Base-by-base conservation (phyloP, 352 stramenopile genomes). In the Peronospora belbahrii region DNA sequence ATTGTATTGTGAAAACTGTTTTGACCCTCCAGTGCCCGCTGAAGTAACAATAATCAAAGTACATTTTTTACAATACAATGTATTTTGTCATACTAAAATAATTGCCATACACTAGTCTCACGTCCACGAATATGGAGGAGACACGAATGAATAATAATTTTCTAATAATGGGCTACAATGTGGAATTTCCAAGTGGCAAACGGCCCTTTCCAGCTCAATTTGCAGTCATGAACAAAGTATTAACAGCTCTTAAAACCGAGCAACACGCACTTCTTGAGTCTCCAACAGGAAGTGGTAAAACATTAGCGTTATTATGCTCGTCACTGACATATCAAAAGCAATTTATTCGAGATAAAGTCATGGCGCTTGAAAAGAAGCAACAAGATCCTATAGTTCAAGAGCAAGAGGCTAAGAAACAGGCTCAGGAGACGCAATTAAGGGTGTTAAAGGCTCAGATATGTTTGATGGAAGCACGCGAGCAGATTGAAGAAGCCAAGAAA, bases 201-300 rank as follows among this genome's bases (percentile, higher is more conserved):
- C 65, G 65, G 48, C 83, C 83, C 42, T 94, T 94, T 49, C 80
- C 83, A 2, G 77, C 83, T 31, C 83, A 94, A 48, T 54, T 94
- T 20, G 81, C 78, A 1, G 81, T 94, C 27, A 94, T 94, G 83
- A 90, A 70, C 61, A 90, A 90, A 36, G 79, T 90, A 43, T 48
- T 94, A 27, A 49, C 75, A 25, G 82, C 83, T 34, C 66, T 94
- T 31, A 91, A 93, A 52, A 84, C 60, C 22, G 30, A 67, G 7
- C 75, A 93, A 45, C 85, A 94, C 43, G 83, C 83, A 35, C 60
- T 94, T 40, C 59, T 94, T 17, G 83, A 94, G 60, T 91, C 78
- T 9, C 83, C 82, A 0, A 94, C 83, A 5, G 82, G 83, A 2
- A 86, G 73, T 0, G 83, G 83, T 32, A 94, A 94, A 63, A 94